Evolutionary conservation across 1,284 basidiomycete species (phyloP), one percentile per base, ranked within the genome.

Genomic region (Xerocomus amazonicus): DNA sequence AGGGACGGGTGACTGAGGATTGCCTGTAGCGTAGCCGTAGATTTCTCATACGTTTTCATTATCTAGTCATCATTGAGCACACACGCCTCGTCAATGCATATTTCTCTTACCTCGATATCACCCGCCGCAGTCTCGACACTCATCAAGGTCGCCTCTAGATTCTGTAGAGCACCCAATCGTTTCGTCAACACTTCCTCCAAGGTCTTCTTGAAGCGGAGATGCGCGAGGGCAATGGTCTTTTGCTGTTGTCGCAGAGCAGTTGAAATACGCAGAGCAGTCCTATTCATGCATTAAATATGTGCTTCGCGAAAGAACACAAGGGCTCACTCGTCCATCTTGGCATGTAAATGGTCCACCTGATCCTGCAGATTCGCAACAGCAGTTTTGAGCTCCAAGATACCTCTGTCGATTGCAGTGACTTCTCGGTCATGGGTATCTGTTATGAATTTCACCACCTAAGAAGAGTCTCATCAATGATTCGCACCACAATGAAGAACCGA

Each of bases 91-190:
- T 6, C 16, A 35, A 48, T 28, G 6, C 46, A 44, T 29, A 9
- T 17, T 9, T 38, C 38, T 9, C 68, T 50, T 63, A 93, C 92
- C 75, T 94, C 87, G 7, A 94, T 78, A 67, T 98, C 90, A 5
- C 86, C 86, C 39, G 88, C 89, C 17, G 95, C 91, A 14, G 85
- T 81, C 69, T 98, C 92, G 3, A 98, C 89, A 43, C 83, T 81
- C 45, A 91, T 71, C 16, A 97, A 69, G 0, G 94, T 91, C 2
- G 77, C 71, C 51, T 87, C 81, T 10, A 98, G 71, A 36, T 84
- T 91, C 46, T 86, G 81, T 1, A 90, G 71, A 0, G 90, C 84
- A 1, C 73, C 79, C 1, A 92, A 68, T 17, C 93, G 85, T 63
- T 92, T 90, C 26, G 71, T 71, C 26, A 95, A 72, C 1, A 95